phyloP scores from a whole-genome alignment of 2,329 filamentous ascomycete genomes.

The Cadophora gregata region DNA sequence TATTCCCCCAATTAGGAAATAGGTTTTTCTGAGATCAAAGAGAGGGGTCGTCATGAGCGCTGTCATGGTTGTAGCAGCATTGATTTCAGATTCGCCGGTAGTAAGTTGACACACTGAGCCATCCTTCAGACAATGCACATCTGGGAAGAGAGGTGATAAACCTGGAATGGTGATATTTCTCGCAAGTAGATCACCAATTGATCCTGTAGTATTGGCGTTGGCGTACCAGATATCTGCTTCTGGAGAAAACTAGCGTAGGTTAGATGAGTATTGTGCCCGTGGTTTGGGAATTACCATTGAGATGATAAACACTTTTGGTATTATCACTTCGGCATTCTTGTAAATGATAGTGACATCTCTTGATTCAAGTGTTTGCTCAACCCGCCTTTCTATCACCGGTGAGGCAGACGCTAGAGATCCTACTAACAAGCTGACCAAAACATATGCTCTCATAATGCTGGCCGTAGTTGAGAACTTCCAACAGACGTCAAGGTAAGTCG shows the following conservation, averaged over 20 bases:
- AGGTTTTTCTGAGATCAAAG: slow-evolving; percentile 71
- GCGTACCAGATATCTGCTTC: slow-evolving; percentile 68
- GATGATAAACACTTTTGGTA: slow-evolving; percentile 66
- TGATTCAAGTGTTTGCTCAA: slow-evolving; percentile 17
- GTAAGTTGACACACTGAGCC: slow-evolving; percentile 71
- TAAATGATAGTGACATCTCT: slow-evolving; percentile 27
- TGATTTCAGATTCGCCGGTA: slow-evolving; percentile 75
- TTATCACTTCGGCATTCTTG: slow-evolving; percentile 26
- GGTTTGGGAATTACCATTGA: slow-evolving; percentile 56
- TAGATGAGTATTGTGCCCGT: not conserved
- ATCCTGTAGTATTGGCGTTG: slow-evolving; percentile 51
- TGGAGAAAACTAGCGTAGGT: slow-evolving; percentile 58
- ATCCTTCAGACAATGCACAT: slow-evolving; percentile 66
- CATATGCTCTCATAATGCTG: slow-evolving; percentile 21
- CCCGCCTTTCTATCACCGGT: slow-evolving; percentile 21
- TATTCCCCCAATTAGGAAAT: slow-evolving; percentile 76
- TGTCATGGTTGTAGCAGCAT: slow-evolving; percentile 70
- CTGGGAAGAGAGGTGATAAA: slow-evolving; percentile 68
- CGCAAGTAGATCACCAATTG: slow-evolving; percentile 60
- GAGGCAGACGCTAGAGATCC: slow-evolving; percentile 22
- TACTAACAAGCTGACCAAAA: slow-evolving; percentile 17
- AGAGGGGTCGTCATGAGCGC: slow-evolving; percentile 64
- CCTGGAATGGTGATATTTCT: slow-evolving; percentile 65
- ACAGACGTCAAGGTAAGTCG: not conserved
- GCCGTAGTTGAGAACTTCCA: not conserved